Evolutionary conservation across 805 yeast species (phyloP).

Genomic region (Kluyveromyces siamensis): DNA sequence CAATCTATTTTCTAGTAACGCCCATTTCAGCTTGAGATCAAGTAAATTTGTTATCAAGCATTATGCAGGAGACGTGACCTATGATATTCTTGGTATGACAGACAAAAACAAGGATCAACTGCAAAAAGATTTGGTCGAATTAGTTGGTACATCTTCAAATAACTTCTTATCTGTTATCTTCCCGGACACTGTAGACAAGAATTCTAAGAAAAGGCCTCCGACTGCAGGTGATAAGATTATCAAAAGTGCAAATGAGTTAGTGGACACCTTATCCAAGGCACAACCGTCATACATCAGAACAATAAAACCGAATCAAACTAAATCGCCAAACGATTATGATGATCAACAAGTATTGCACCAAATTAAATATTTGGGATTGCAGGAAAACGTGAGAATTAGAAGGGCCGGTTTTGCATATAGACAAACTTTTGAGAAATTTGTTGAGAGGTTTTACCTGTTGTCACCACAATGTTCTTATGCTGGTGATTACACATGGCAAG

Average conservation of each 20-base stretch:
- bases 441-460: conserved; percentile 82
- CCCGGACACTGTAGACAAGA: conserved; percentile 58
- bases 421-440: conserved; percentile 92
- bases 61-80: conserved; percentile 97
- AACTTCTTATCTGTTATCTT: conserved; percentile 49
- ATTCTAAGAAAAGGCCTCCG: conserved; percentile 76
- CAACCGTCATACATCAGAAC: conserved; percentile 96
- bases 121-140: conserved; percentile 76
- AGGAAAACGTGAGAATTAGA: conserved; percentile 93
- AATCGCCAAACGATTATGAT: conserved; percentile 84
- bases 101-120: conserved; percentile 95
- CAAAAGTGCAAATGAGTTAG: conserved; percentile 80
- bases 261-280: conserved; percentile 81
- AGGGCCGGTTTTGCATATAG: conserved; percentile 98
- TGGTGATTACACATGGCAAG: conserved; percentile 61
- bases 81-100: conserved; percentile 83
- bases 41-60: conserved; percentile 86
- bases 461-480: conserved; percentile 92
- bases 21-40: conserved; percentile 83
- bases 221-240: conserved; percentile 95
- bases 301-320: conserved; percentile 91
- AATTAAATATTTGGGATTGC: conserved; percentile 88
- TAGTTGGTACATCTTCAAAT: conserved; percentile 65
- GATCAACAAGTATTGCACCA: conserved; percentile 87
- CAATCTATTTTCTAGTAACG: conserved; percentile 70